phyloP scores from a whole-genome alignment of 768 basidiomycete genomes.

The Daedaleopsis nitida region DNA sequence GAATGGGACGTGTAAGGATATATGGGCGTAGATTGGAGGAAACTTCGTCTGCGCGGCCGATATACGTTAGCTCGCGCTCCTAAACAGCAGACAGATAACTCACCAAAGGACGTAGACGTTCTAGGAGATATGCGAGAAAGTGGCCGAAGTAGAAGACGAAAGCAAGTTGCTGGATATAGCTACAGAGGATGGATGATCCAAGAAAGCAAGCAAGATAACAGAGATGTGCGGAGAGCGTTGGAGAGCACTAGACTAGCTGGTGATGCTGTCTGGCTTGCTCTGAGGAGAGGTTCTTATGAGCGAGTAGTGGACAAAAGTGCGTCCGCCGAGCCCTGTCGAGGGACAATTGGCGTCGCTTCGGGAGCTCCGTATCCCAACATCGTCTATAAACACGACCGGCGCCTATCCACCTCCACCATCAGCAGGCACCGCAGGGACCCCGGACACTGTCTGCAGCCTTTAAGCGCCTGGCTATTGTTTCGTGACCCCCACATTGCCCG shows the following conservation, averaged over 20 bases:
- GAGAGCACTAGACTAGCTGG: constrained; percentile 31
- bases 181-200: constrained; percentile 20
- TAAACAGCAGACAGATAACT: neutral
- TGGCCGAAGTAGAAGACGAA: constrained; percentile 6
- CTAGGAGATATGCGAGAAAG: neutral
- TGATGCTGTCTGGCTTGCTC: constrained; percentile 15
- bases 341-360: constrained; percentile 25
- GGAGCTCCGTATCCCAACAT: constrained; percentile 9
- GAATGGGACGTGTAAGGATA: constrained; percentile 9
- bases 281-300: constrained; percentile 22
- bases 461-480: constrained; percentile 17
- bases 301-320: constrained; percentile 27
- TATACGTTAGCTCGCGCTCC: neutral
- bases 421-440: constrained; percentile 7
- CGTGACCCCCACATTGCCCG: neutral
- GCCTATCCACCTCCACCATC: constrained; percentile 9
- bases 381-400: constrained; percentile 26
- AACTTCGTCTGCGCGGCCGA: constrained; percentile 5
- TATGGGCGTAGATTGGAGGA: neutral
- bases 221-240: constrained; percentile 3
- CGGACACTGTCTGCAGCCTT: neutral
- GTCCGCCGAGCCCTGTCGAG: constrained; percentile 19
- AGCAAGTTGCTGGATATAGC: constrained; percentile 15
- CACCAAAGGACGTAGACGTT: constrained; percentile 6
- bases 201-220: constrained; percentile 5